phyloP scores from a whole-genome alignment of 2,329 filamentous ascomycete genomes.

The Colletotrichum tropicale region DNA sequence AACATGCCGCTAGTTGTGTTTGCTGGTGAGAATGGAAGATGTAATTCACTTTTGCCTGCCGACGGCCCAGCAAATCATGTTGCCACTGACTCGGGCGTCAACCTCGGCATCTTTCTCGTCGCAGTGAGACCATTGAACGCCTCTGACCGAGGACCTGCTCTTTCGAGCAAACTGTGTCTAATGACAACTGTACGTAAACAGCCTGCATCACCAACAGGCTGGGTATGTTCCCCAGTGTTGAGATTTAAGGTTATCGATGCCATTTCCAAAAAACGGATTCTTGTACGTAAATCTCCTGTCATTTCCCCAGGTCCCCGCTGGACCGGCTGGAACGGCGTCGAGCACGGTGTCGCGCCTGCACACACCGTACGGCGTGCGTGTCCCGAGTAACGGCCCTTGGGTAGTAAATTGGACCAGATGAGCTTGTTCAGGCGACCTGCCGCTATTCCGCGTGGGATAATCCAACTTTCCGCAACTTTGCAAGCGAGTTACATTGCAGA shows the following conservation, averaged over 20 bases:
- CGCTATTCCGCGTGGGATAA: neutral
- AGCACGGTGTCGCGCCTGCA: neutral
- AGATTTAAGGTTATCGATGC: conserved; percentile 11
- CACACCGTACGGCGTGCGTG: neutral
- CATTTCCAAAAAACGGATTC: neutral
- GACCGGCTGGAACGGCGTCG: neutral
- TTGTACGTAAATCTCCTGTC: conserved; percentile 7
- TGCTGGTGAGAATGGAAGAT: neutral
- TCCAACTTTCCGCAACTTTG: neutral
- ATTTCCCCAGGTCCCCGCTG: neutral
- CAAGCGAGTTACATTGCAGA: neutral
- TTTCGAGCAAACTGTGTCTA: neutral
- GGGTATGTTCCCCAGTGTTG: neutral
- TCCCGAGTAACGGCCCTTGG: neutral
- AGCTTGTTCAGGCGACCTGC: neutral
- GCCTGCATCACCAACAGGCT: neutral
- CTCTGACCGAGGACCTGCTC: neutral
- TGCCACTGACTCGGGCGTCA: neutral
- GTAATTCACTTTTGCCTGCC: neutral
- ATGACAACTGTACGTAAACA: neutral
- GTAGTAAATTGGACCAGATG: neutral
- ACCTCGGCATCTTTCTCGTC: neutral
- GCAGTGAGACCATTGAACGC: neutral
- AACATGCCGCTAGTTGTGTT: neutral
- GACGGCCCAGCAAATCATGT: neutral